Evolutionary conservation across 345 rosid species (phyloP).

Genomic region (Erucastrum elatum): DNA sequence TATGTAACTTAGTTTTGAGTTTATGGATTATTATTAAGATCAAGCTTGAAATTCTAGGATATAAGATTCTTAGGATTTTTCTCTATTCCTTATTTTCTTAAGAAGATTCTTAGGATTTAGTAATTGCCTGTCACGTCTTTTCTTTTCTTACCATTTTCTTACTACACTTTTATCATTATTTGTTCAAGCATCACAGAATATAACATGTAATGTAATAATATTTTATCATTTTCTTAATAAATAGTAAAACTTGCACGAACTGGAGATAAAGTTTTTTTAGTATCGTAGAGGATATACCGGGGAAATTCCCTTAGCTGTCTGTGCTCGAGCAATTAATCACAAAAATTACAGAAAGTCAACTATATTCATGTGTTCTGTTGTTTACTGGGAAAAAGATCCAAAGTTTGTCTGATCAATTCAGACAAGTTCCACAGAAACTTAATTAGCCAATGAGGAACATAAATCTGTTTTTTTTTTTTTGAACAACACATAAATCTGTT

Average conservation of each 20-base stretch:
- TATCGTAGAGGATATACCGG: constrained; percentile 22
- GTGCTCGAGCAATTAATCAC: constrained; percentile 16
- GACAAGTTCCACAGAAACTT: constrained; percentile 6
- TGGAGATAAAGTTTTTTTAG: neutral
- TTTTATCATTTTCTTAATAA: neutral
- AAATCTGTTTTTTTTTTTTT: no score
- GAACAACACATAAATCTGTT: neutral
- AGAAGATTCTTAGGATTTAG: no score
- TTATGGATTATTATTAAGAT: neutral
- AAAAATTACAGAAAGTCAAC: constrained; percentile 33
- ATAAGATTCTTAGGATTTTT: neutral
- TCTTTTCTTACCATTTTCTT: no score
- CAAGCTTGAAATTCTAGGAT: neutral
- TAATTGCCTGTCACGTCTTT: no score
- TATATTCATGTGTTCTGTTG: constrained; percentile 20
- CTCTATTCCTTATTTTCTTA: no score
- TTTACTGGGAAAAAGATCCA: neutral
- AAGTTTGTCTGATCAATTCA: constrained; percentile 22
- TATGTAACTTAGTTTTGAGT: neutral
- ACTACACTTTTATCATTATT: no score
- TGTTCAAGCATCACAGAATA: no score
- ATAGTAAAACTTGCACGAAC: neutral
- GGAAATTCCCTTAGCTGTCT: neutral
- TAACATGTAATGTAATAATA: no score
- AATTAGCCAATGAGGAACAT: constrained; percentile 27